Conservation (phyloP, 495 filamentous ascomycete species). For the Trichoderma reesei region DNA sequence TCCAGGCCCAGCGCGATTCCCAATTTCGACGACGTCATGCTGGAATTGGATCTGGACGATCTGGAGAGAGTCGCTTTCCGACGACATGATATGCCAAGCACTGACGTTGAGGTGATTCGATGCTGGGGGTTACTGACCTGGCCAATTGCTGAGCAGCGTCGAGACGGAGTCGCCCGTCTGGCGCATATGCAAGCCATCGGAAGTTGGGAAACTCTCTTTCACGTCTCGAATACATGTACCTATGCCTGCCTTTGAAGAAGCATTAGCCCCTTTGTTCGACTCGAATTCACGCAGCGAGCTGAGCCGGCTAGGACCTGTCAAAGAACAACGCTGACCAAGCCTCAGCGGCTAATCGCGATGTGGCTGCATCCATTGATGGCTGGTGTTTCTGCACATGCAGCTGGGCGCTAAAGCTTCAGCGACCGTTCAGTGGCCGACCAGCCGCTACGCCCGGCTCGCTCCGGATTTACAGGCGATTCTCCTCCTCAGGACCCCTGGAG, state of each 20-base stretch:
- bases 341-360: slow-evolving; percentile 1
- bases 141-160: too few relatives aligned
- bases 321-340: neutral
- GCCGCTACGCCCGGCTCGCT: neutral
- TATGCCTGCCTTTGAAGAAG: neutral
- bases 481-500: neutral
- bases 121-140: too few relatives aligned
- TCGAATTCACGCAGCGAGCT: neutral
- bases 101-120: too few relatives aligned
- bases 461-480: neutral
- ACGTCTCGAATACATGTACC: too few relatives aligned
- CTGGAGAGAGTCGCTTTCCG: too few relatives aligned
- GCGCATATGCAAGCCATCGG: slow-evolving; percentile 1
- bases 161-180: too few relatives aligned
- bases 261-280: neutral
- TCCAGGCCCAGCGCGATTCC: too few relatives aligned
- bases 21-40: too few relatives aligned
- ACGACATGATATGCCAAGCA: too few relatives aligned
- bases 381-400: neutral
- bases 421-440: neutral
- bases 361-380: neutral
- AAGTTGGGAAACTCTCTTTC: neutral
- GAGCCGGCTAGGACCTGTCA: neutral
- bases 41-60: too few relatives aligned
- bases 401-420: neutral